Evolutionary conservation across 2,329 filamentous ascomycete genomes (phyloP).

Genomic region (Lachnellula subtilissima): DNA sequence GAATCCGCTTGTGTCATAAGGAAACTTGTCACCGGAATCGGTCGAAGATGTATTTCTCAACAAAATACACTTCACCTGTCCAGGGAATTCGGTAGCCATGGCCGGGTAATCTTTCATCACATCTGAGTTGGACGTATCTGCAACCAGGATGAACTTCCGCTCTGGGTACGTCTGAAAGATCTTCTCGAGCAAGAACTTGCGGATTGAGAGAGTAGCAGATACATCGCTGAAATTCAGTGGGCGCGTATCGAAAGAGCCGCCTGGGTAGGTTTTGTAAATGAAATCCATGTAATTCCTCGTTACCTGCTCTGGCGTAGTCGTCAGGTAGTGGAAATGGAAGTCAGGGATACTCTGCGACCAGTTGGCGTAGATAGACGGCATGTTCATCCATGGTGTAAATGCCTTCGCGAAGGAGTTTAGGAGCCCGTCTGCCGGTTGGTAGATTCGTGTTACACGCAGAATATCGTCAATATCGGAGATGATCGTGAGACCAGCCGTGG

Average conservation of each 20-base stretch:
- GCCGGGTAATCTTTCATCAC: conserved; percentile 63
- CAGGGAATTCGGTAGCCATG: conserved; percentile 60
- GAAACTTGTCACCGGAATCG: conserved; percentile 62
- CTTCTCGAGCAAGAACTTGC: conserved; percentile 63
- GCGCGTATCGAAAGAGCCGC: conserved; percentile 65
- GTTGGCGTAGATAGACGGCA: conserved; percentile 74
- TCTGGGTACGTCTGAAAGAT: conserved; percentile 71
- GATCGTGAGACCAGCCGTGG: conserved; percentile 63
- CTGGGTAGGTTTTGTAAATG: conserved; percentile 73
- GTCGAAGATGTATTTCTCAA: conserved; percentile 70
- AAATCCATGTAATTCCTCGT: conserved; percentile 76
- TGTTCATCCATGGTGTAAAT: conserved; percentile 70
- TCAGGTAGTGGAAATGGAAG: conserved; percentile 77
- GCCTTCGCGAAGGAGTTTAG: conserved; percentile 71
- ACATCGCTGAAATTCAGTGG: conserved; percentile 77
- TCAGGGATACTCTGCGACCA: conserved; percentile 64
- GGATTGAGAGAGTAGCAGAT: conserved; percentile 65
- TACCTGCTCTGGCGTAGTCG: conserved; percentile 73
- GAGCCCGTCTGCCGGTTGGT: conserved; percentile 67
- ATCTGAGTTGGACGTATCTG: conserved; percentile 72
- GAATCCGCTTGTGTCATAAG: conserved; percentile 71
- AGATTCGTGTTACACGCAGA: conserved; percentile 76
- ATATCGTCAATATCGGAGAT: conserved; percentile 79
- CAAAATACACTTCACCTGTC: conserved; percentile 72
- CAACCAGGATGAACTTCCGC: conserved; percentile 70